A percentile compares a stretch with the other conserved stretches of the same genome.
Conservation (phyloP, 768 basidiomycete genomes). For the Lyophyllum decastes region DNA sequence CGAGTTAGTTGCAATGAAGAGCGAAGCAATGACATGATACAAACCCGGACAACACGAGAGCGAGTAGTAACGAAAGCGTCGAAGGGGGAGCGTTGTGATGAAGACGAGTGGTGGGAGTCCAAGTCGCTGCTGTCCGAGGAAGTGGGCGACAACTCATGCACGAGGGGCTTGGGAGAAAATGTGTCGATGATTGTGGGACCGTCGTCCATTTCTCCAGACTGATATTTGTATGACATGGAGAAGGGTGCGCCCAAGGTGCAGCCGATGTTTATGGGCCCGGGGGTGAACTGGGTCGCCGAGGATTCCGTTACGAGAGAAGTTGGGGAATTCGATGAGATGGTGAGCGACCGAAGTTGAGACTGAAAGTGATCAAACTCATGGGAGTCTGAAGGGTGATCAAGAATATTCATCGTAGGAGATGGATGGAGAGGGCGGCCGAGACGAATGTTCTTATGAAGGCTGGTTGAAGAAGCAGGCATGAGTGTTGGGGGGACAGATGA, state of each 20-base stretch:
- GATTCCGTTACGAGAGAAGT: conserved; percentile 4
- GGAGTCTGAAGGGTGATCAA: conserved; percentile 19
- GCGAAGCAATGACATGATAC: conserved; percentile 23
- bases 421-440: conserved; percentile 8
- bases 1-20: conserved; percentile 11
- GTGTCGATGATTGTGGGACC: conserved; percentile 18
- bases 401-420: conserved; percentile 21
- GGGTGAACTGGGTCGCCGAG: neutral
- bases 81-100: conserved; percentile 21
- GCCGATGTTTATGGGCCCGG: neutral
- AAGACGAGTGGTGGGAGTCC: conserved; percentile 20
- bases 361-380: conserved; percentile 17
- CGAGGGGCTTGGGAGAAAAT: conserved; percentile 28
- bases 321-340: conserved; percentile 15
- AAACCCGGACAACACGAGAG: conserved; percentile 56
- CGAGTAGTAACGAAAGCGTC: conserved; percentile 49
- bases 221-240: conserved; percentile 9
- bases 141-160: conserved; percentile 31
- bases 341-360: conserved; percentile 17
- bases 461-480: conserved; percentile 19
- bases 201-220: conserved; percentile 12
- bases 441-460: conserved; percentile 23
- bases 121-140: conserved; percentile 33
- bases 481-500: conserved; percentile 13
- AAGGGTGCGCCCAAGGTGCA: conserved; percentile 17